Evolutionary conservation across 805 yeast genomes (phyloP).

Genomic region (Starmerella apis): DNA sequence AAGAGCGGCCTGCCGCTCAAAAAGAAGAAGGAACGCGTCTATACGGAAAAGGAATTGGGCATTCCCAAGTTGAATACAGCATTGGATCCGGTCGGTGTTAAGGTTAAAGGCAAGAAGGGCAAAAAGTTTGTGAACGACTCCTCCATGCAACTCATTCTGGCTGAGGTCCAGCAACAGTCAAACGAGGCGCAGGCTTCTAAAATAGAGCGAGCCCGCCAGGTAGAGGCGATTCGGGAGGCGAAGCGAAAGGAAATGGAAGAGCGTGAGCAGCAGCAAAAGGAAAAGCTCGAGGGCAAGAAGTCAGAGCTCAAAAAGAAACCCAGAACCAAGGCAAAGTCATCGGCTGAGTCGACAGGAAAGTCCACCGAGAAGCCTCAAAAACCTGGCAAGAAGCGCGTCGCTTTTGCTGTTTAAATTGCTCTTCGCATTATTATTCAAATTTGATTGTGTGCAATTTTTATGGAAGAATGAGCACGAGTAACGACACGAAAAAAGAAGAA

Average conservation of each 20-base stretch:
- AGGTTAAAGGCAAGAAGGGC: slow-evolving; percentile 68
- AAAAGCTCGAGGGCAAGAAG: slow-evolving; percentile 65
- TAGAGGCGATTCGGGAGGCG: slow-evolving; percentile 81
- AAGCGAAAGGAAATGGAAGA: slow-evolving; percentile 79
- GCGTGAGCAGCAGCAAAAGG: slow-evolving; percentile 60
- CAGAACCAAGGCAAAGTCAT: background rate
- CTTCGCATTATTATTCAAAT: background rate
- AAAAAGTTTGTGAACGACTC: slow-evolving; percentile 53
- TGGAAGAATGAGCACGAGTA: no score
- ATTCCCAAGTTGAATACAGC: slow-evolving; percentile 75
- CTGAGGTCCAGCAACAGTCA: slow-evolving; percentile 68
- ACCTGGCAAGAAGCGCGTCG: slow-evolving; percentile 16
- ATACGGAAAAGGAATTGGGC: slow-evolving; percentile 67
- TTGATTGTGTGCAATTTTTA: no score
- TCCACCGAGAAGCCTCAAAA: slow-evolving; percentile 34
- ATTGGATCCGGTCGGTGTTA: slow-evolving; percentile 69
- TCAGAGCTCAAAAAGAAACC: slow-evolving; percentile 45
- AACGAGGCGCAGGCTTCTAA: slow-evolving; percentile 77
- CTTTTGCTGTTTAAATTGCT: slow-evolving; percentile 13
- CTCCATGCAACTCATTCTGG: slow-evolving; percentile 64
- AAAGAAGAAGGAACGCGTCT: slow-evolving; percentile 32
- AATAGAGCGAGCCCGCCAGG: slow-evolving; percentile 75
- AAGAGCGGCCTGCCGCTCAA: slow-evolving; percentile 11
- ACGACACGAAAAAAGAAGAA: no score
- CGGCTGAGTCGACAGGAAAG: no score